Percentiles rank a stretch among this genome's conserved stretches.
Evolutionary conservation across 352 stramenopile genomes (phyloP).

Genomic region (Pythium sp.): DNA sequence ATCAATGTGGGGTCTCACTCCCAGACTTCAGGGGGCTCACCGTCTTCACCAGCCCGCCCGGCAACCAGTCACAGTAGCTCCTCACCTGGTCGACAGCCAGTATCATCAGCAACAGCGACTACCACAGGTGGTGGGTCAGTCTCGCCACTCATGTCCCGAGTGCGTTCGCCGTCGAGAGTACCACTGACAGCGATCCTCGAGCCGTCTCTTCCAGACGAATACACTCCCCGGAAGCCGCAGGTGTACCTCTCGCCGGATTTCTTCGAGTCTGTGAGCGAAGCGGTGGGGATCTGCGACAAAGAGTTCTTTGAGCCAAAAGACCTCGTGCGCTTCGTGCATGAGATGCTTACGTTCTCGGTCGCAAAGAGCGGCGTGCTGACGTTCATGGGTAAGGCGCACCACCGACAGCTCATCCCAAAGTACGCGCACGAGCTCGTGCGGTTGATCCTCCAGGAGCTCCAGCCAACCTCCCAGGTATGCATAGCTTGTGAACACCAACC

Average conservation of each 20-base stretch:
- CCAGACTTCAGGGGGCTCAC: background rate
- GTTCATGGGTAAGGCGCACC: conserved; percentile 62
- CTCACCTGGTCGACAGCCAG: background rate
- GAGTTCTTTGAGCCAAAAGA: conserved; percentile 47
- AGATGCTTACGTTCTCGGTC: conserved; percentile 54
- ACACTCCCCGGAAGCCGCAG: background rate
- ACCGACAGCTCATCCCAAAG: conserved; percentile 45
- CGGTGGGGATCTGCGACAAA: conserved; percentile 33
- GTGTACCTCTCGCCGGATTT: conserved; percentile 41
- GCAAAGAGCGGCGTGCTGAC: conserved; percentile 42
- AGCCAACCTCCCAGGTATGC: conserved; percentile 39
- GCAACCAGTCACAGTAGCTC: background rate
- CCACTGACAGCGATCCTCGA: conserved; percentile 27
- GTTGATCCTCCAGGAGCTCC: conserved; percentile 43
- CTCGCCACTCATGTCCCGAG: conserved; percentile 8
- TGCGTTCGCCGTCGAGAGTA: conserved; percentile 22
- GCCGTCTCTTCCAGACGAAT: background rate
- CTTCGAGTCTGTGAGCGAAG: conserved; percentile 36
- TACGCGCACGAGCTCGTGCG: conserved; percentile 49
- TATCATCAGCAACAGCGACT: background rate
- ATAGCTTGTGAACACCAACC: background rate
- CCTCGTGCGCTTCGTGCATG: conserved; percentile 43
- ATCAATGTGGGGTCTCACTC: background rate
- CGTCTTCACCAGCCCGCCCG: background rate
- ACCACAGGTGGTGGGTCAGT: background rate